phyloP scores from a whole-genome alignment of 331 rosid species.

The Stylosanthes scabra region DNA sequence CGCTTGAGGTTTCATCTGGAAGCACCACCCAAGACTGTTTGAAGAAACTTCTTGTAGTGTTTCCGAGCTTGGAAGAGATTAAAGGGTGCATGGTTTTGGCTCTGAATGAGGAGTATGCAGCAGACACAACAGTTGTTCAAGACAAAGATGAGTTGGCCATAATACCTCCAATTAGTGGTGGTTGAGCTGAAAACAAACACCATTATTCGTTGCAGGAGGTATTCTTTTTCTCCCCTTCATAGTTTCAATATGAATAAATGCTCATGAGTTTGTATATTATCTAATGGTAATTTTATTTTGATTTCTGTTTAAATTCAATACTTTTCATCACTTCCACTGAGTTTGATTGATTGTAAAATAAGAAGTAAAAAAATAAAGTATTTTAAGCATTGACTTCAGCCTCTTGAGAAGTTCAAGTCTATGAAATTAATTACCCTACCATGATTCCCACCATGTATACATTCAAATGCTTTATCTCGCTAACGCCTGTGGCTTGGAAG shows the following conservation, averaged over 20 bases:
- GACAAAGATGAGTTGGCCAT: conserved; percentile 83
- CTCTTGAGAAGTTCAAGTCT: no score
- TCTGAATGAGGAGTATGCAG: conserved; percentile 80
- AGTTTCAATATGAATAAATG: conserved; percentile 25
- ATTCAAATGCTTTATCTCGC: no score
- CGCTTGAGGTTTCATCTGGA: conserved; percentile 73
- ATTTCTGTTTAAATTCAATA: no score
- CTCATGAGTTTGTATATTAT: conserved; percentile 3
- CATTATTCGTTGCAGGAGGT: neutral
- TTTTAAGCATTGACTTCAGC: no score
- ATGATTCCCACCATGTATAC: no score
- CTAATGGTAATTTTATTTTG: neutral
- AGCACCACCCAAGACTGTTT: conserved; percentile 82
- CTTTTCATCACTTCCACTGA: no score
- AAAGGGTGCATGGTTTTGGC: conserved; percentile 80
- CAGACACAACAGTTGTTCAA: conserved; percentile 61
- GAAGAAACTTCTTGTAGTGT: conserved; percentile 59
- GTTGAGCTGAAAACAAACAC: conserved; percentile 56
- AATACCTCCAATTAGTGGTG: conserved; percentile 94
- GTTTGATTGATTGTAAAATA: no score
- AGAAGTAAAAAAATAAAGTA: no score
- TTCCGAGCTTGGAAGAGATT: conserved; percentile 80
- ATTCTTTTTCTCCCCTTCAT: neutral
- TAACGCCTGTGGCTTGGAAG: no score
- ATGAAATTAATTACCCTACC: no score